Percentiles rank a stretch among this genome's conserved stretches.
Conservation (phyloP, 768 basidiomycete species). For the Xanthoconium stramineum region DNA sequence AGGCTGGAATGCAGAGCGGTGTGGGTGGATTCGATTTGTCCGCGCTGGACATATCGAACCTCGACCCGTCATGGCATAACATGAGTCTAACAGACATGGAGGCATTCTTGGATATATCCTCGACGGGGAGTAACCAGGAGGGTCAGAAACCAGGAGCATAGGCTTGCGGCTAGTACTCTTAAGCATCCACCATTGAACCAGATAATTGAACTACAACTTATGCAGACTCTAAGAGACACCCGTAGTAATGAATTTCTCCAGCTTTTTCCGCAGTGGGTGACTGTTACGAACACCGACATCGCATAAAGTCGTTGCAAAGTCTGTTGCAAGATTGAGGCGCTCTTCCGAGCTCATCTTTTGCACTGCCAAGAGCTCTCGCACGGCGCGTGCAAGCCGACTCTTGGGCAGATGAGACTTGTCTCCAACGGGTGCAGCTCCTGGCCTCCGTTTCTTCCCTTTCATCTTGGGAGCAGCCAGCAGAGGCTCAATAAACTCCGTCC, state of each 20-base stretch:
- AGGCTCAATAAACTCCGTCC: conserved; percentile 69
- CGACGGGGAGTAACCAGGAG: conserved; percentile 22
- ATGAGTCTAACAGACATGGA: conserved; percentile 56
- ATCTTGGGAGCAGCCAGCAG: conserved; percentile 64
- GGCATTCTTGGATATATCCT: conserved; percentile 46
- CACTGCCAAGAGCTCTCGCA: conserved; percentile 60
- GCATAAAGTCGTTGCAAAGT: conserved; percentile 49
- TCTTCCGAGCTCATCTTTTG: conserved; percentile 46
- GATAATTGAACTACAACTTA: conserved; percentile 1
- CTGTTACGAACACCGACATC: conserved; percentile 56
- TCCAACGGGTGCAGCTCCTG: conserved; percentile 42
- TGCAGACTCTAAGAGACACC: background rate
- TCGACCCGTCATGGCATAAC: conserved; percentile 40
- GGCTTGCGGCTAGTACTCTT: background rate
- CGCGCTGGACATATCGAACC: conserved; percentile 43
- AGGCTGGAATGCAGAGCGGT: conserved; percentile 16
- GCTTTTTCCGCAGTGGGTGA: conserved; percentile 64
- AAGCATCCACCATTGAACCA: background rate
- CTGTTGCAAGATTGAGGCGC: conserved; percentile 42
- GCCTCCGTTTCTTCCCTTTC: conserved; percentile 47
- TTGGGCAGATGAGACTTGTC: conserved; percentile 47
- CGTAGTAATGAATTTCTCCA: conserved; percentile 52
- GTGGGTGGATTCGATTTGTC: conserved; percentile 47
- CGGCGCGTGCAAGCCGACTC: conserved; percentile 65
- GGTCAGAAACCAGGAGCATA: conserved; percentile 23